phyloP scores from a whole-genome alignment of 345 rosid species.

The Noccaea bulbosa region DNA sequence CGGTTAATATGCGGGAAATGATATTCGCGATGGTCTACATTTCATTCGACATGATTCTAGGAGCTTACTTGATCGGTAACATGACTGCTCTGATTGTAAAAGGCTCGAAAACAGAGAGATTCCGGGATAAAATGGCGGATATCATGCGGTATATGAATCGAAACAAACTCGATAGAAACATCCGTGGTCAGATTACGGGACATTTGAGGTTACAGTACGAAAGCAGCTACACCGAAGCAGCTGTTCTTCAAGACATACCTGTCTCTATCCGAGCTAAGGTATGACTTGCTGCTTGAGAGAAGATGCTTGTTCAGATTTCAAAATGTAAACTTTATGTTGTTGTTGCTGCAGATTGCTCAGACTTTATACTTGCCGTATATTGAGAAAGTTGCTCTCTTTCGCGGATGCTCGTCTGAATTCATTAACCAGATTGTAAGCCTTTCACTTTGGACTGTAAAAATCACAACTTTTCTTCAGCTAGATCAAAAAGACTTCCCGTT shows the following conservation, averaged over 20 bases:
- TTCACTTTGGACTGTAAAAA: conserved; percentile 15
- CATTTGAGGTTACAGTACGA: conserved; percentile 68
- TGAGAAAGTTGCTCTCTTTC: conserved; percentile 68
- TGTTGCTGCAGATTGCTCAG: conserved; percentile 62
- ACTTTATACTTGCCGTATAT: conserved; percentile 77
- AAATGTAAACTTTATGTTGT: conserved; percentile 14
- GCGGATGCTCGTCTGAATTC: conserved; percentile 74
- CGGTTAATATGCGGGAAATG: conserved; percentile 86
- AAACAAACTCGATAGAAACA: conserved; percentile 64
- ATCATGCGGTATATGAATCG: conserved; percentile 68
- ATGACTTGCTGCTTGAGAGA: neutral
- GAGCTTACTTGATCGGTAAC: conserved; percentile 90
- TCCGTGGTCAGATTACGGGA: conserved; percentile 64
- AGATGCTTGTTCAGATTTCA: neutral
- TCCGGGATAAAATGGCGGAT: conserved; percentile 77
- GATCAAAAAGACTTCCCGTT: conserved; percentile 1
- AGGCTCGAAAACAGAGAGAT: conserved; percentile 86
- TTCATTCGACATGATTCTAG: conserved; percentile 88
- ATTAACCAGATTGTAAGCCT: conserved; percentile 78
- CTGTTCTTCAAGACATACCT: conserved; percentile 83
- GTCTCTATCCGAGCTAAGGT: conserved; percentile 79
- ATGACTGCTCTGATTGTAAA: conserved; percentile 90
- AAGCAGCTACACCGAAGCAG: conserved; percentile 59
- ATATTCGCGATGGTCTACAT: conserved; percentile 79
- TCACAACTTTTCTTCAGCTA: neutral